Percentiles rank a stretch among this genome's conserved stretches.
These are phyloP conservation scores for Elongisporangium undulatum DNA, from an alignment of 352 stramenopile species.

Conservation along the genomic window DNA sequence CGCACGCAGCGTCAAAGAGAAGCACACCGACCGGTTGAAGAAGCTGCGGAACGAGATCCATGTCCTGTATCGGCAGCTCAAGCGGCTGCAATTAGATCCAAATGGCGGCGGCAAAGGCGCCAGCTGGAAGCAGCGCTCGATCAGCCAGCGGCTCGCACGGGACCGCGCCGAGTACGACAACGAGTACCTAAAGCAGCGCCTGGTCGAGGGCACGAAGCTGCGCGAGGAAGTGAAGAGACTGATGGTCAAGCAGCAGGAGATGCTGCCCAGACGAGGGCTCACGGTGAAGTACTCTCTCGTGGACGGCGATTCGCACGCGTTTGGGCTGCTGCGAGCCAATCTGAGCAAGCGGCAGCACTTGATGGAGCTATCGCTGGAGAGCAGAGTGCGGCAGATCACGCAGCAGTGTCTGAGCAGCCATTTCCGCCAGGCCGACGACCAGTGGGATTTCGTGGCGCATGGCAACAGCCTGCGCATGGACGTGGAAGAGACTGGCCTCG, in stretches of 20 bases:
- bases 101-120: neutral
- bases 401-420: neutral
- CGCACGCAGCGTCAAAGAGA: neutral
- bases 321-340: neutral
- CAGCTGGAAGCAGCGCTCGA: neutral
- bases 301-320: neutral
- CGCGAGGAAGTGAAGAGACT: neutral
- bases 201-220: neutral
- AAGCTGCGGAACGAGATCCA: neutral
- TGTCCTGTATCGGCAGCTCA: neutral
- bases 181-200: neutral
- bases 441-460: neutral
- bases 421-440: neutral
- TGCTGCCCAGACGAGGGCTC: neutral
- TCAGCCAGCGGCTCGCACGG: neutral
- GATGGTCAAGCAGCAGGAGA: neutral
- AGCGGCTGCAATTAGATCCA: neutral
- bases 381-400: neutral
- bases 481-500: neutral
- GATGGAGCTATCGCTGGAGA: neutral
- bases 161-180: neutral
- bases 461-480: neutral
- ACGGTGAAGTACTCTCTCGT: neutral
- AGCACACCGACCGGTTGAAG: neutral
- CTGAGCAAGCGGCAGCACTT: neutral